Conservation (phyloP, 148 eudicot genomes). For the Rhododendron mucronatum region DNA sequence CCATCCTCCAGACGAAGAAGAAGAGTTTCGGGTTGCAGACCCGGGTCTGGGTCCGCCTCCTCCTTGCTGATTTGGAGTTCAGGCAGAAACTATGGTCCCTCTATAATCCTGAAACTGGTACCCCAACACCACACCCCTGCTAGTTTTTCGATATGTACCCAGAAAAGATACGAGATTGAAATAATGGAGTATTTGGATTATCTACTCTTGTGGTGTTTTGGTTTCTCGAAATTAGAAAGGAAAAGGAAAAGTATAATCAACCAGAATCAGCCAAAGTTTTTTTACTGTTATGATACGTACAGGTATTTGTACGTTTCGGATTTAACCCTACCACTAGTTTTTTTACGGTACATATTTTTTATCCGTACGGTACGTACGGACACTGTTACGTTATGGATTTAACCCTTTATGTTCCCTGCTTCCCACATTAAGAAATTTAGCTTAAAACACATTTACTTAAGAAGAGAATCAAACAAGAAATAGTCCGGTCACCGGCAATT, state of each 20-base stretch:
- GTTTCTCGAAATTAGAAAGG: not conserved
- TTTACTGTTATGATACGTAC: too few relatives aligned
- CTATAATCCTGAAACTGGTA: conserved; percentile 71
- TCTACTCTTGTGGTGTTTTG: not conserved
- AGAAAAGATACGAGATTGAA: not conserved
- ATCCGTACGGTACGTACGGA: too few relatives aligned
- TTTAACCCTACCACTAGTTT: too few relatives aligned
- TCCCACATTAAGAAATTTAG: not conserved
- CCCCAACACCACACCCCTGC: not conserved
- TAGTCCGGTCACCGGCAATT: not conserved
- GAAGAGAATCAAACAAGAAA: too few relatives aligned
- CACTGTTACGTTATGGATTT: too few relatives aligned
- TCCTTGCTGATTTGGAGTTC: conserved; percentile 83
- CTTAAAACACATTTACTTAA: too few relatives aligned
- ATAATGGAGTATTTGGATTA: not conserved
- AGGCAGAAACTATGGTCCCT: conserved; percentile 67
- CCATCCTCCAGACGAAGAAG: conserved; percentile 62
- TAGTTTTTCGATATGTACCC: not conserved
- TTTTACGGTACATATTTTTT: too few relatives aligned
- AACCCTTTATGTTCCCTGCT: too few relatives aligned
- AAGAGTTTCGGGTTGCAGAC: conserved; percentile 46
- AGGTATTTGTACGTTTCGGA: too few relatives aligned
- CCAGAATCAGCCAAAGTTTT: not conserved
- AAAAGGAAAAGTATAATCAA: not conserved
- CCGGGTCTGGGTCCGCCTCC: conserved; percentile 86